Percentiles rank a stretch among this genome's conserved stretches.
phyloP scores from a whole-genome alignment of 2,329 filamentous ascomycete species.

The Orbilia javanica region DNA sequence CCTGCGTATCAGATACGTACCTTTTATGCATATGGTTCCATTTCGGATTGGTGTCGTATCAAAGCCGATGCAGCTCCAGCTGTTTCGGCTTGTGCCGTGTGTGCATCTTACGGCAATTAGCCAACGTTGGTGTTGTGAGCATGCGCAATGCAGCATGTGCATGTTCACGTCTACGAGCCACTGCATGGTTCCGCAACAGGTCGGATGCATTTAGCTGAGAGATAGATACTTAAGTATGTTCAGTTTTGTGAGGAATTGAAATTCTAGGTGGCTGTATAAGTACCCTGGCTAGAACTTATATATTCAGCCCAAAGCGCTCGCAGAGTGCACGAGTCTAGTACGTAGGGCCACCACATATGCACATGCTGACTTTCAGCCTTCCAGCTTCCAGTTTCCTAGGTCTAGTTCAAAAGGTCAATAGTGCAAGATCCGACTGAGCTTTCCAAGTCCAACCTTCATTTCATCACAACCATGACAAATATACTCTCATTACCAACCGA shows the following conservation, averaged over 20 bases:
- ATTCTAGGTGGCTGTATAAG: background rate
- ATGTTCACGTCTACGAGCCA: background rate
- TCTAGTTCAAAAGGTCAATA: too few relatives aligned
- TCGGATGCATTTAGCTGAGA: background rate
- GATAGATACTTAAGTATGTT: too few relatives aligned
- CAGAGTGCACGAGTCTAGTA: too few relatives aligned
- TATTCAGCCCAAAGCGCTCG: background rate
- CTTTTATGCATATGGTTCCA: too few relatives aligned
- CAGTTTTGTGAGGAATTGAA: background rate
- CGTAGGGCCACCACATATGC: too few relatives aligned
- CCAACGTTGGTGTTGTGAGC: background rate
- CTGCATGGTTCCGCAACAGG: background rate
- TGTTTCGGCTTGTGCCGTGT: background rate
- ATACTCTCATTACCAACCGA: constrained; percentile 8
- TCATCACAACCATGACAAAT: background rate
- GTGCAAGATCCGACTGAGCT: too few relatives aligned
- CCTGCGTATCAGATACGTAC: background rate
- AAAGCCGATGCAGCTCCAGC: background rate
- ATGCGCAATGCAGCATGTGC: background rate
- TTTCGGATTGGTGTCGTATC: too few relatives aligned
- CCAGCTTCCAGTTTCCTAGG: too few relatives aligned
- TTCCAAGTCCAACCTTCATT: too few relatives aligned
- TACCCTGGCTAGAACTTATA: background rate
- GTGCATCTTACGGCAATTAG: background rate
- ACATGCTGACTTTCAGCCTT: background rate